Percentiles rank a stretch among this genome's conserved stretches.
These are phyloP conservation scores for Claviceps cyperi DNA, from an alignment of 2,329 filamentous ascomycete species.

Conservation along the genomic window DNA sequence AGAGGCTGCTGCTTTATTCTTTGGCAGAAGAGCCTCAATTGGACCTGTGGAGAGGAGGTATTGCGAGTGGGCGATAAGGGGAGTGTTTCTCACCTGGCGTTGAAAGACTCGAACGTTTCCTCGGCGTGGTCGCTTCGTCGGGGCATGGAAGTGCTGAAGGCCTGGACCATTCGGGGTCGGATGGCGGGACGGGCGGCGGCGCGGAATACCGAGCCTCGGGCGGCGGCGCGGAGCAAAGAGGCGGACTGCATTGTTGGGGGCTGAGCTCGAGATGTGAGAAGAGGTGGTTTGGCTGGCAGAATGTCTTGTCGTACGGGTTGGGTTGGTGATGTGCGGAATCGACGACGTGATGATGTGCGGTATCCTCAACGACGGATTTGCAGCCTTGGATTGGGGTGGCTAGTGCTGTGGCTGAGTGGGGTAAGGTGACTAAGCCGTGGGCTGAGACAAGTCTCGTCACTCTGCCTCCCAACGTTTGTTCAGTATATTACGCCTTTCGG, in stretches of 20 bases:
- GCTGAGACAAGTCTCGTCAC: slow-evolving; percentile 6
- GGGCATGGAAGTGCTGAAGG: slow-evolving; percentile 49
- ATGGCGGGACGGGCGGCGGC: slow-evolving; percentile 44
- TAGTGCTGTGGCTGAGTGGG: slow-evolving; percentile 12
- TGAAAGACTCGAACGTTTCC: slow-evolving; percentile 98
- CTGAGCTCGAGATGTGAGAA: slow-evolving; percentile 3
- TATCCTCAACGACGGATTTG: slow-evolving; percentile 15
- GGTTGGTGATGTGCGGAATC: slow-evolving; percentile 5
- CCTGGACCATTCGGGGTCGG: slow-evolving; percentile 39
- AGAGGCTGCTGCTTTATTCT: background rate
- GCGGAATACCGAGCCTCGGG: slow-evolving; percentile 54
- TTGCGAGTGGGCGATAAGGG: background rate
- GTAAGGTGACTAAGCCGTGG: slow-evolving; percentile 19
- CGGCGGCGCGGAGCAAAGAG: slow-evolving; percentile 55
- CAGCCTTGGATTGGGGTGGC: slow-evolving; percentile 8
- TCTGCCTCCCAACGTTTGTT: no score
- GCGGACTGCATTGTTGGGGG: slow-evolving; percentile 44
- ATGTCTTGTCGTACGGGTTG: background rate
- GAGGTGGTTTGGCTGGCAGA: background rate
- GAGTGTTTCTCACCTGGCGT: slow-evolving; percentile 60
- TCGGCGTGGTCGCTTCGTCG: slow-evolving; percentile 58
- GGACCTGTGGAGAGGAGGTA: background rate
- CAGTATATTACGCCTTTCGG: no score
- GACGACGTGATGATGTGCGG: slow-evolving; percentile 6
- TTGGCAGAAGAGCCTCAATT: background rate